phyloP scores from a whole-genome alignment of 345 rosid species.

The Euclidium syriacum region DNA sequence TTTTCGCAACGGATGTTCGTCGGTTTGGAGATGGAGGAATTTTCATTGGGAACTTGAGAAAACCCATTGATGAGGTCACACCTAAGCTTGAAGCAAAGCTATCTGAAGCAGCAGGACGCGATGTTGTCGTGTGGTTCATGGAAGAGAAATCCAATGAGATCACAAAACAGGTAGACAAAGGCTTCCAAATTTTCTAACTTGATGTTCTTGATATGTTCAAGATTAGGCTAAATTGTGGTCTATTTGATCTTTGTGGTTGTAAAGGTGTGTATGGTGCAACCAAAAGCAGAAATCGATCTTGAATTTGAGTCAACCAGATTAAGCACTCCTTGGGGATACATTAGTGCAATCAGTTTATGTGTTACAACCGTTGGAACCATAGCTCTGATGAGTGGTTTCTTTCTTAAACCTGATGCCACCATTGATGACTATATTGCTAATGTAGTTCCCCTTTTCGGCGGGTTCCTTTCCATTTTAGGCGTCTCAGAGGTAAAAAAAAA shows the following conservation, averaged over 20 bases:
- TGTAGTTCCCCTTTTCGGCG: slow-evolving; percentile 78
- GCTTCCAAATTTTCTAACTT: neutral
- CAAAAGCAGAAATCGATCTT: slow-evolving; percentile 82
- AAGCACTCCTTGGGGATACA: slow-evolving; percentile 86
- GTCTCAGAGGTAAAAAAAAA: slow-evolving; percentile 95
- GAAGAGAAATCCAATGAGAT: slow-evolving; percentile 79
- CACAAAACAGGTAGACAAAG: slow-evolving; percentile 65
- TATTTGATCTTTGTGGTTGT: slow-evolving; percentile 15
- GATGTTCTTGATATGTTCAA: neutral
- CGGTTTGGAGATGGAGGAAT: slow-evolving; percentile 97
- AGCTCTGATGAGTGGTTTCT: slow-evolving; percentile 87
- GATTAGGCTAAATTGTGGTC: neutral
- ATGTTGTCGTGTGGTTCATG: slow-evolving; percentile 91
- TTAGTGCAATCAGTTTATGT: slow-evolving; percentile 53
- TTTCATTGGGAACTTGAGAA: slow-evolving; percentile 77
- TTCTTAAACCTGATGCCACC: slow-evolving; percentile 85
- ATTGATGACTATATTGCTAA: slow-evolving; percentile 72
- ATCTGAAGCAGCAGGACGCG: slow-evolving; percentile 79
- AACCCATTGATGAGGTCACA: slow-evolving; percentile 72
- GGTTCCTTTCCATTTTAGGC: slow-evolving; percentile 75
- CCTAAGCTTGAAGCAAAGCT: slow-evolving; percentile 78
- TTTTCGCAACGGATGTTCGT: slow-evolving; percentile 85
- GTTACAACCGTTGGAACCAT: slow-evolving; percentile 86
- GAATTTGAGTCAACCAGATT: slow-evolving; percentile 73
- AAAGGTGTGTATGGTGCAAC: slow-evolving; percentile 93